Base-by-base conservation (phyloP, 1,284 basidiomycete genomes). In the Malassezia sp. region DNA sequence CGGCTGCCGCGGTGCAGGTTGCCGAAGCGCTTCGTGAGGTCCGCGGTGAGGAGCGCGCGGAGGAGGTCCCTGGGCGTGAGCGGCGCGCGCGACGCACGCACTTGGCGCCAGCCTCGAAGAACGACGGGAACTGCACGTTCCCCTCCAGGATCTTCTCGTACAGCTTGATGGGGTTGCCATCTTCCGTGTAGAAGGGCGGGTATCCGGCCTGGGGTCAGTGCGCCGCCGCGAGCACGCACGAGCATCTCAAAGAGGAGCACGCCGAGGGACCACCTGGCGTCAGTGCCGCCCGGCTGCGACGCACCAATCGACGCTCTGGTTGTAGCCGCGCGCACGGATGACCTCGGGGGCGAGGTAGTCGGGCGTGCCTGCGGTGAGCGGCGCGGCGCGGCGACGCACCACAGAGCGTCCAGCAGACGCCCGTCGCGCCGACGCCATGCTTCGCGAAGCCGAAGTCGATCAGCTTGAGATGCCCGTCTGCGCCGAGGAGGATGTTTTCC, bases 381-480 rank as follows among this genome's bases (percentile, higher is more conserved):
- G n/a, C n/a, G n/a, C n/a, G n/a, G n/a, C n/a, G n/a, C n/a, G n/a
- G n/a, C n/a, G n/a, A n/a, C n/a, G n/a, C n/a, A n/a, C n/a, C 91
- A 66, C 93, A 99, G 5, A 99, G 76, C 23, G 91, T 97, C 89
- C 89, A 96, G 3, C 89, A 93, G 50, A 85, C 85, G 54, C 83
- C 85, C 23, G 81, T 80, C 9, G 46, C 23, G 18, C 42, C 15
- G 2, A 40, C 23, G 30, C 89, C 89, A 48, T 80, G 77, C 71
- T 96, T 96, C 6, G 91, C 90, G 62, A 97, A 97, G 7, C 91
- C 91, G 66, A 97, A 97, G 70, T 97, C 93, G 18, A 91, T 91
- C 39, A 97, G 83, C 73, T 95, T 96, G 72, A 97, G 87, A 71
- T 97, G 91, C 0, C 91, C 91, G 67, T 96, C 90, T 4, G 82